Evolutionary conservation across 495 filamentous ascomycete species (phyloP).

Genomic region (Xylaria sp.): DNA sequence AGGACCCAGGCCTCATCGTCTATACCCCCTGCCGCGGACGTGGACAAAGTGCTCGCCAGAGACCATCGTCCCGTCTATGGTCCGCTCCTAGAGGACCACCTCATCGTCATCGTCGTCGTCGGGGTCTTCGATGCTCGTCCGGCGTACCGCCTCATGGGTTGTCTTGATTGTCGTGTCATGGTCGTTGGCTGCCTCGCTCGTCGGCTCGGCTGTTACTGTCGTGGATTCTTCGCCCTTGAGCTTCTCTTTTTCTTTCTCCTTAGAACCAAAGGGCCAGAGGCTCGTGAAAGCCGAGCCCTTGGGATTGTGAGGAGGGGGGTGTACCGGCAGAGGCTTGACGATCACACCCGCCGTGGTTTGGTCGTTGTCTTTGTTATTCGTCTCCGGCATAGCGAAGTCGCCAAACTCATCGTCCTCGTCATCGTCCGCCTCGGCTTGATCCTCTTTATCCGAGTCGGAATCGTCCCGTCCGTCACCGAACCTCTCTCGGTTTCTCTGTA

Average conservation of each 20-base stretch:
- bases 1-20: background rate
- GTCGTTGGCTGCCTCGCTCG: constrained; percentile 41
- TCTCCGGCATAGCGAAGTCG: constrained; percentile 61
- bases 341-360: constrained; percentile 44
- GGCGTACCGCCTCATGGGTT: constrained; percentile 58
- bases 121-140: constrained; percentile 64
- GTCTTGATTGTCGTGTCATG: constrained; percentile 54
- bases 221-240: constrained; percentile 38
- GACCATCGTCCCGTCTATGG: constrained; percentile 1
- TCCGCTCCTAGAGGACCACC: constrained; percentile 43
- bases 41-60: constrained; percentile 15
- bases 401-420: constrained; percentile 60
- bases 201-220: constrained; percentile 36
- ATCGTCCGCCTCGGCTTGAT: constrained; percentile 42
- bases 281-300: constrained; percentile 50
- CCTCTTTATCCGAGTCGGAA: constrained; percentile 49
- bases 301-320: constrained; percentile 48
- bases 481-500: constrained; percentile 44
- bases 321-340: constrained; percentile 54
- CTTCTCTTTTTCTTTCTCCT: constrained; percentile 42
- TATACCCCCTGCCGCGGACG: background rate
- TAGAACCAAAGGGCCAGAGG: constrained; percentile 56
- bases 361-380: constrained; percentile 38
- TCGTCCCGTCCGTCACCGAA: constrained; percentile 57
- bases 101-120: constrained; percentile 59